These are phyloP conservation scores for Eremothecium gossypii DNA, from an alignment of 1,139 yeast genomes.

Conservation along the genomic window DNA sequence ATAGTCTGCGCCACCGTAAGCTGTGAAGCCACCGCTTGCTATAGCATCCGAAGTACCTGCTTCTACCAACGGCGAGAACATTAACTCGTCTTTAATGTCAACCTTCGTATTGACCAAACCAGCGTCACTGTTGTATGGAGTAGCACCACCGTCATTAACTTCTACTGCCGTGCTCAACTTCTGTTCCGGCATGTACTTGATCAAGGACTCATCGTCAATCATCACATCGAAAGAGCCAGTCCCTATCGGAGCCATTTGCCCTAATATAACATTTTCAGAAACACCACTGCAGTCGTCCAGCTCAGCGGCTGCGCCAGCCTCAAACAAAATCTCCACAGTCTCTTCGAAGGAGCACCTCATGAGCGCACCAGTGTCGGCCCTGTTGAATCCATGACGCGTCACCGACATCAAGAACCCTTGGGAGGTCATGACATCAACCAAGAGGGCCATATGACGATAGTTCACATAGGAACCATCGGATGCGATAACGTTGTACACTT, in stretches of 20 bases:
- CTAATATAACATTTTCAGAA: conserved; percentile 93
- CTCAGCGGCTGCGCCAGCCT: conserved; percentile 97
- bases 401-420: conserved; percentile 98
- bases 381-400: conserved; percentile 98
- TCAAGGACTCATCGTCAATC: conserved; percentile 85
- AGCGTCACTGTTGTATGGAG: conserved; percentile 81
- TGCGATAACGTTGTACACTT: conserved; percentile 93
- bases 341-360: conserved; percentile 99
- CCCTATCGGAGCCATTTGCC: conserved; percentile 98
- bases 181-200: conserved; percentile 35
- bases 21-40: conserved; percentile 77
- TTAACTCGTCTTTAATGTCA: conserved; percentile 73
- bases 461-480: conserved; percentile 99
- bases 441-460: conserved; percentile 94
- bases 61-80: conserved; percentile 90
- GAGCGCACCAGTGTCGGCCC: conserved; percentile 97
- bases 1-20: conserved; percentile 65
- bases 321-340: conserved; percentile 93
- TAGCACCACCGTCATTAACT: conserved; percentile 77
- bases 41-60: conserved; percentile 67
- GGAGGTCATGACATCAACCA: conserved; percentile 97
- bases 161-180: conserved; percentile 35
- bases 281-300: conserved; percentile 98
- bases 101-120: conserved; percentile 65
- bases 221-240: conserved; percentile 96